Conservation (phyloP, 2,329 filamentous ascomycete genomes). For the Diaporthe nobilis region DNA sequence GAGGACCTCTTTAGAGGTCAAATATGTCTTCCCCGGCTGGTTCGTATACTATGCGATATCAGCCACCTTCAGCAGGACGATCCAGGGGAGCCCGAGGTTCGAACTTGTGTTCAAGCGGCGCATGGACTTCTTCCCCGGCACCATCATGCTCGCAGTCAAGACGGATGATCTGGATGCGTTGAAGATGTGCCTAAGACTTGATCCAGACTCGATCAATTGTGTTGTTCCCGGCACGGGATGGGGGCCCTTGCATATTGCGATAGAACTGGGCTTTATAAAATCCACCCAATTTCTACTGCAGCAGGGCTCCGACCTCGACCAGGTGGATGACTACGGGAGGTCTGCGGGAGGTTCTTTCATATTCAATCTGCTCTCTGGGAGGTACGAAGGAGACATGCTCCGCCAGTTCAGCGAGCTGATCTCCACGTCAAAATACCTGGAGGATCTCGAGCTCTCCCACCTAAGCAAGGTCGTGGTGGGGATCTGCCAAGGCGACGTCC, state of each 20-base stretch:
- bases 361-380: neutral
- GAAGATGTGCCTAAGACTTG: neutral
- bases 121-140: constrained; percentile 3
- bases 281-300: neutral
- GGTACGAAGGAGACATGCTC: neutral
- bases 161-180: neutral
- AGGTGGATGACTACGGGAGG: constrained; percentile 7
- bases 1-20: neutral
- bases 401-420: constrained; percentile 17
- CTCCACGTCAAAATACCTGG: neutral
- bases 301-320: constrained; percentile 6
- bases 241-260: constrained; percentile 2
- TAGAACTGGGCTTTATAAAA: neutral
- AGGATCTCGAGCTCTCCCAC: constrained; percentile 6
- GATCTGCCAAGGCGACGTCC: neutral
- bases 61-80: constrained; percentile 6
- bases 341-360: neutral
- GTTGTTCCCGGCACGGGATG: constrained; percentile 1
- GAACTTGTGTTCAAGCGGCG: constrained; percentile 14
- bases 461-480: constrained; percentile 11
- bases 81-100: constrained; percentile 1
- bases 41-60: constrained; percentile 20
- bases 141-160: constrained; percentile 20
- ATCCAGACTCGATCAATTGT: constrained; percentile 5
- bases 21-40: constrained; percentile 14